Evolutionary conservation across 768 basidiomycete species (phyloP), one percentile per base, ranked within the genome.

Genomic region (Pulveroboletus sp.): DNA sequence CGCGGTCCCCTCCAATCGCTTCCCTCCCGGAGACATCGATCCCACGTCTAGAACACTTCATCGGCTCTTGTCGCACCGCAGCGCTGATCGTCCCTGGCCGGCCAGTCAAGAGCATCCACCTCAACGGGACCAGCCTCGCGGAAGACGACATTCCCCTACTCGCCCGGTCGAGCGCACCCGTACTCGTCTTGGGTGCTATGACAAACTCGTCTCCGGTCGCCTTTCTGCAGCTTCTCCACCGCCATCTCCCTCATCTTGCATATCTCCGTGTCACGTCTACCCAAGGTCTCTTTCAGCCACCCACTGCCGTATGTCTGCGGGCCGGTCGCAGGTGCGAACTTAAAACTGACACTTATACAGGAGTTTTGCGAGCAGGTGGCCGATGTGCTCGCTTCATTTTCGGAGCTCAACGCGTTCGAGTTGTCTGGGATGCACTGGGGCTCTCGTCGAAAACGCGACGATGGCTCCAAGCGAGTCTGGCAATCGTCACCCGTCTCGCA

Each of bases 351-450:
- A 17, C 33, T 30, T 27, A 28, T 11, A 9, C 60, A 89, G 83
- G 71, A 74, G 17, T 85, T 85, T 61, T 83, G 84, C 58, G 71
- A 79, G 41, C 75, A 82, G 54, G 78, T 85, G 38, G 77, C 84
- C 46, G 68, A 69, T 42, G 71, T 74, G 6, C 73, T 90, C 52
- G 71, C 75, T n/a, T 75, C 76, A 8, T 76, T 89, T 54, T 69
- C 78, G n/a, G 69, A 78, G 47, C 75, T 89, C 32, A 70, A 76
- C 54, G 77, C 79, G 40, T 87, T 87, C 59, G 87, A 89, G 62
- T 77, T 89, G 27, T 83, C 78, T 41, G 88, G 87, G 31, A 80
- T 89, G 69, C 84, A 83, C 56, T 89, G 86, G 85, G 74, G 77
- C 42, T 81, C 80, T 6, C 73, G 76, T n/a, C 72, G 68, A 40